Conservation (phyloP, 306 rosid species). For the Trifolium pratense region DNA sequence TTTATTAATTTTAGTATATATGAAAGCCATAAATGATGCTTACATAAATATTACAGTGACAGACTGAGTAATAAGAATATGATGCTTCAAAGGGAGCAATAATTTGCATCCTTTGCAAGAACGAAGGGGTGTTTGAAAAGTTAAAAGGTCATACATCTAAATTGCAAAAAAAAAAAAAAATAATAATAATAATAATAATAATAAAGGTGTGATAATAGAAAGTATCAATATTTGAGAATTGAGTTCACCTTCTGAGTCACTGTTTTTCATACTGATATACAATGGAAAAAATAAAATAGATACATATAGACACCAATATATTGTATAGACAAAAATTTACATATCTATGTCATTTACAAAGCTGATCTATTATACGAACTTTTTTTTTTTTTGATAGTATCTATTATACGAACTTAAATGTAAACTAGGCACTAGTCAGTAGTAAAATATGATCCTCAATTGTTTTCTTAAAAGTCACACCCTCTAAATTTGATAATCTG, state of each 20-base stretch:
- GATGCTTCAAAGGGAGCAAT: not conserved
- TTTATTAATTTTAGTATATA: no score
- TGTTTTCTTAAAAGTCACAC: no score
- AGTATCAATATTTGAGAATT: no score
- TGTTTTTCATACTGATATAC: no score
- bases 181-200: no score
- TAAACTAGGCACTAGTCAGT: constrained; percentile 1
- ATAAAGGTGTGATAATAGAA: not conserved
- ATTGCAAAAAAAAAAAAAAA: not conserved
- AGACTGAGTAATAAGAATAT: no score
- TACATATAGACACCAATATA: constrained; percentile 19
- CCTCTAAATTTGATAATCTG: no score
- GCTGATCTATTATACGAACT: constrained; percentile 24
- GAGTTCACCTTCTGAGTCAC: no score
- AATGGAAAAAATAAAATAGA: constrained; percentile 10
- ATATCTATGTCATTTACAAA: constrained; percentile 42
- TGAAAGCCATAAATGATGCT: no score
- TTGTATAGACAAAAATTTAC: constrained; percentile 44
- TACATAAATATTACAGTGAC: no score
- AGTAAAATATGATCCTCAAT: no score
- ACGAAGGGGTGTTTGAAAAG: constrained; percentile 51
- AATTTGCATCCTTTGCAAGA: constrained; percentile 57
- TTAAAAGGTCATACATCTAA: constrained; percentile 39
- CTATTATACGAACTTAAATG: constrained; percentile 10
- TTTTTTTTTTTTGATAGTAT: no score